A percentile compares a stretch with the other conserved stretches of the same genome.
Evolutionary conservation across 2,329 filamentous ascomycete genomes (phyloP).

Genomic region (Colletotrichum chlorophyti): DNA sequence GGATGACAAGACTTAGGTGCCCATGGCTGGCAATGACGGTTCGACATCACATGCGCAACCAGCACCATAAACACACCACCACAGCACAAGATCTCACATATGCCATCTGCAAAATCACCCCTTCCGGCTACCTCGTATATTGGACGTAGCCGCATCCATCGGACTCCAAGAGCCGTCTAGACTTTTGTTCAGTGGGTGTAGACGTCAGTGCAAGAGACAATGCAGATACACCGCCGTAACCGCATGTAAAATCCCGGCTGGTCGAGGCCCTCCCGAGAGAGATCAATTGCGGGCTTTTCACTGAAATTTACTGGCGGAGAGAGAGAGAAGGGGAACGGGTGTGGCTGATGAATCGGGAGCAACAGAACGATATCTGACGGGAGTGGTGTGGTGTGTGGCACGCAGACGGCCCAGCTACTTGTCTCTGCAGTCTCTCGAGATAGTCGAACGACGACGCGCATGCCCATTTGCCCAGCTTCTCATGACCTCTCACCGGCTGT

Average conservation of each 20-base stretch:
- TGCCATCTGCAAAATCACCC: too few species aligned
- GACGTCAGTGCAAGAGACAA: too few species aligned
- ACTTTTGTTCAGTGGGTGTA: too few species aligned
- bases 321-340: background rate
- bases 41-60: constrained; percentile 9
- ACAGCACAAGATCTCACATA: background rate
- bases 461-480: background rate
- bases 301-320: background rate
- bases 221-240: too few species aligned
- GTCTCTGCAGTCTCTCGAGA: constrained; percentile 2
- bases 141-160: background rate
- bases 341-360: constrained; percentile 1
- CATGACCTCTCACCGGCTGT: constrained; percentile 7
- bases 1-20: too few species aligned
- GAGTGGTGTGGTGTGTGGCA: background rate
- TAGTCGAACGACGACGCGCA: background rate
- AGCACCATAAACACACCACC: background rate
- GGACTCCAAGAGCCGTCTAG: background rate
- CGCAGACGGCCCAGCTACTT: background rate
- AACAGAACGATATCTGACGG: constrained; percentile 7
- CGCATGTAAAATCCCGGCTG: background rate
- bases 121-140: background rate
- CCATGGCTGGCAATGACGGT: too few species aligned
- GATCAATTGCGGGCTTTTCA: background rate
- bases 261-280: background rate